Conservation (phyloP, 306 rosid genomes). For the Acacia melanoxylon region DNA sequence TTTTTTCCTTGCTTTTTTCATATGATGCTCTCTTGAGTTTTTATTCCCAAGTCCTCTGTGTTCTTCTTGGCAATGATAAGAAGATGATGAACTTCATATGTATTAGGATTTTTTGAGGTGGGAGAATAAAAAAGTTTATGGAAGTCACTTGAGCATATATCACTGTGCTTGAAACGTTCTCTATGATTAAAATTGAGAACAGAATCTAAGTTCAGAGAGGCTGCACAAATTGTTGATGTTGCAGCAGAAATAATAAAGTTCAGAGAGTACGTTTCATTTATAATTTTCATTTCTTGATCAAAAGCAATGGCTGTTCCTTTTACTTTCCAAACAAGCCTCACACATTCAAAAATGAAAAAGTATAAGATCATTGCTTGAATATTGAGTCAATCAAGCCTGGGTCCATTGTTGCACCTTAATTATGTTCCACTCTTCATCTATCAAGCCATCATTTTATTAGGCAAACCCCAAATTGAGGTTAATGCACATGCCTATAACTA, state of each 20-base stretch:
- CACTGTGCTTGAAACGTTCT: neutral
- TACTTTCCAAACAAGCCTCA: neutral
- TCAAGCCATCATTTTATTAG: no score
- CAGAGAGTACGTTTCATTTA: neutral
- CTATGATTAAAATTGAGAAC: neutral
- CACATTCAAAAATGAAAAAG: neutral
- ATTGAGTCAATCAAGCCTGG: neutral
- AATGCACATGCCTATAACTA: no score
- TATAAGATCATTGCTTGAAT: neutral
- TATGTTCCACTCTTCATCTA: neutral
- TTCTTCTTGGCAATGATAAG: constrained; percentile 21
- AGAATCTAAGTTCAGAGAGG: neutral
- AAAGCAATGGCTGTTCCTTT: neutral
- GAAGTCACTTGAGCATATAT: neutral
- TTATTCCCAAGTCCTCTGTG: neutral
- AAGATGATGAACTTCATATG: constrained; percentile 23
- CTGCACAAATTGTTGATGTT: neutral
- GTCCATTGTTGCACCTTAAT: no score
- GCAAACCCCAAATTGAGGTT: no score
- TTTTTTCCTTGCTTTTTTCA: neutral
- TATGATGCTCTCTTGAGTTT: constrained; percentile 22
- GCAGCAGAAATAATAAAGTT: neutral
- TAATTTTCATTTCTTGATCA: neutral
- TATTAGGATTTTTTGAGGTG: constrained; percentile 19
- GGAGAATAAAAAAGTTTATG: neutral